Percentiles rank a stretch among this genome's conserved stretches.
These are phyloP conservation scores for Solanum chiquidenum DNA, from an alignment of 257 asterid genomes.

Conservation along the genomic window DNA sequence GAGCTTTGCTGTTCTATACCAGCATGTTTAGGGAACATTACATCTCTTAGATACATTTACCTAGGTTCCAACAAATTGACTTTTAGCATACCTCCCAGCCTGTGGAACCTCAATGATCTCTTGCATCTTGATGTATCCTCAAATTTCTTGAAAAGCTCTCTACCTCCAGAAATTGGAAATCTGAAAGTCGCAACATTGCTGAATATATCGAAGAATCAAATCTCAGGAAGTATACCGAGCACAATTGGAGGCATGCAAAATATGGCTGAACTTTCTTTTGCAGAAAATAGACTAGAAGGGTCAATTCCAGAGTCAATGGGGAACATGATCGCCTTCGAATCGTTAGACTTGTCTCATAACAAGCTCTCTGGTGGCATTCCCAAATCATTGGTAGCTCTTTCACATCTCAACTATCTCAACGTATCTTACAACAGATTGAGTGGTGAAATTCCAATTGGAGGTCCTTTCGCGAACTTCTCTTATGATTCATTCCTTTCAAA, in stretches of 20 bases:
- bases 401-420: background rate
- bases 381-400: slow-evolving; percentile 3
- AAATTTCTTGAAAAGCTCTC: slow-evolving; percentile 10
- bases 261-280: background rate
- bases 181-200: background rate
- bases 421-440: slow-evolving; percentile 12
- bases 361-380: slow-evolving; percentile 17
- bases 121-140: slow-evolving; percentile 11
- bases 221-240: slow-evolving; percentile 7
- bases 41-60: background rate
- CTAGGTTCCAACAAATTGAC: slow-evolving; percentile 11
- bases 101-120: slow-evolving; percentile 15
- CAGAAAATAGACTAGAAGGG: slow-evolving; percentile 16
- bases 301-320: slow-evolving; percentile 12
- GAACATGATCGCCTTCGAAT: background rate
- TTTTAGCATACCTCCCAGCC: slow-evolving; percentile 3
- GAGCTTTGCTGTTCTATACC: slow-evolving; percentile 17
- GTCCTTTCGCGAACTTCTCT: slow-evolving; percentile 12
- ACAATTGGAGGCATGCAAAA: slow-evolving; percentile 2
- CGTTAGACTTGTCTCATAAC: slow-evolving; percentile 14
- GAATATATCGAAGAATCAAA: slow-evolving; percentile 9
- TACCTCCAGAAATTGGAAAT: slow-evolving; percentile 16
- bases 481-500: slow-evolving; percentile 10
- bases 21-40: slow-evolving; percentile 17
- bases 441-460: slow-evolving; percentile 19